Base-by-base conservation (phyloP, 208 protist genomes). In the Trypanosoma vivax region DNA sequence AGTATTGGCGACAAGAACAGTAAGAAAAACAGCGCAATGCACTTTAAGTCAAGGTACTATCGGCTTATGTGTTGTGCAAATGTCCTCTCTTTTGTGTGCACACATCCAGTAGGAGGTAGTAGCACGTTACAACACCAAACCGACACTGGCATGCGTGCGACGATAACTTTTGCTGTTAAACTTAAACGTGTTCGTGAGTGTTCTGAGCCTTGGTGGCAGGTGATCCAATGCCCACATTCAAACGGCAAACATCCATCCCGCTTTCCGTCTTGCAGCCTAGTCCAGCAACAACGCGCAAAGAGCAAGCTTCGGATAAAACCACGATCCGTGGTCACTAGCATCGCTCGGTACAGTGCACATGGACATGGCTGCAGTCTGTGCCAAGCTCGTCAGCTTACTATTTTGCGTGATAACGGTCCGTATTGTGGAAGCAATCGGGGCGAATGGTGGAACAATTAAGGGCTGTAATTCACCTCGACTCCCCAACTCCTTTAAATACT, bases 381-480 rank as follows among this genome's bases (percentile, higher is more conserved):
- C 84, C 19, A 88, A 66, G 42, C 74, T 76, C 13, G 77, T 60
- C 11, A 76, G 46, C 49, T 79, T 79, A 14, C 58, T 55, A 33
- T 87, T 68, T 34, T 88, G 65, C 7, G 37, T 53, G 47, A 93
- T 89, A 21, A 88, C 63, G 52, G 77, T 85, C 37, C 85, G 75
- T 40, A 93, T 69, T 2, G 73, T 88, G 1, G 85, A 40, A 0
- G 85, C 76, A 28, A 93, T 88, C 16, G 85, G 85, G 1, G 85
- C 81, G 47, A 88, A 83, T 6, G 81, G 76, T 13, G 85, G 81
- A 14, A 92, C 50, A 9, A n/a, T 68, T 50, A 74, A 81, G 48
- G 79, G 60, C 35, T 88, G 71, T 40, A 93, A 35, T 7, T 60
- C 48, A 34, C 63, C 79, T 41, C 69, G 65, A 43, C 64, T 23